A percentile compares a stretch with the other conserved stretches of the same genome.
phyloP scores from a whole-genome alignment of 2,329 filamentous ascomycete species.

The Fusarium algeriense region DNA sequence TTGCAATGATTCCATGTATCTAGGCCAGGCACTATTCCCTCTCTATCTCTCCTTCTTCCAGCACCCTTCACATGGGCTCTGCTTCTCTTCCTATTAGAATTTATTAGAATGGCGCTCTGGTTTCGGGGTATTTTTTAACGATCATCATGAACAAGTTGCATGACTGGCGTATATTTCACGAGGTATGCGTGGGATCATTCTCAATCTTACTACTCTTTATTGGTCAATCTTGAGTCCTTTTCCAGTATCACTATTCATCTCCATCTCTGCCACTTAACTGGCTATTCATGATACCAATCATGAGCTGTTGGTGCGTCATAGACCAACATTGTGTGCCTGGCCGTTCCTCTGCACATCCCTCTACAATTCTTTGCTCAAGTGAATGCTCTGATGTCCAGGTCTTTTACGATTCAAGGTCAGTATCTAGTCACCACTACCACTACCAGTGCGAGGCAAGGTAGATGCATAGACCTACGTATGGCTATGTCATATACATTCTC shows the following conservation, averaged over 20 bases:
- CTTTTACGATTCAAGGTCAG: background rate
- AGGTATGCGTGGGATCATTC: slow-evolving; percentile 51
- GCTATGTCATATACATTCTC: background rate
- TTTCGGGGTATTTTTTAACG: slow-evolving; percentile 42
- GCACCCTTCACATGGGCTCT: slow-evolving; percentile 5
- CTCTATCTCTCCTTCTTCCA: slow-evolving; percentile 10
- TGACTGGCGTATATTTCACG: slow-evolving; percentile 51
- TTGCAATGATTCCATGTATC: slow-evolving; percentile 29
- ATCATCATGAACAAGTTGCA: slow-evolving; percentile 48
- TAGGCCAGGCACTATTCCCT: slow-evolving; percentile 40
- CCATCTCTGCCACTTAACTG: slow-evolving; percentile 9
- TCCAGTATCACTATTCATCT: slow-evolving; percentile 12
- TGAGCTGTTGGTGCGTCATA: slow-evolving; percentile 20
- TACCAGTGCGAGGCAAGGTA: background rate
- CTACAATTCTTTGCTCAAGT: slow-evolving; percentile 1
- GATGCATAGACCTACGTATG: background rate
- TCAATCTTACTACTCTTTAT: slow-evolving; percentile 40
- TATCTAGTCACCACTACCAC: background rate
- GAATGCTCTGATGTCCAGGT: slow-evolving; percentile 1
- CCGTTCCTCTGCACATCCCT: slow-evolving; percentile 12
- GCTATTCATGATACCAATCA: slow-evolving; percentile 24
- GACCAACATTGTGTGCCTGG: slow-evolving; percentile 36
- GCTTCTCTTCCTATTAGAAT: slow-evolving; percentile 28
- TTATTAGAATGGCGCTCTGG: slow-evolving; percentile 42
- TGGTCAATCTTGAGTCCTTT: slow-evolving; percentile 10